phyloP scores from a whole-genome alignment of 163 green algal genomes.

The Chloromonas sp. region DNA sequence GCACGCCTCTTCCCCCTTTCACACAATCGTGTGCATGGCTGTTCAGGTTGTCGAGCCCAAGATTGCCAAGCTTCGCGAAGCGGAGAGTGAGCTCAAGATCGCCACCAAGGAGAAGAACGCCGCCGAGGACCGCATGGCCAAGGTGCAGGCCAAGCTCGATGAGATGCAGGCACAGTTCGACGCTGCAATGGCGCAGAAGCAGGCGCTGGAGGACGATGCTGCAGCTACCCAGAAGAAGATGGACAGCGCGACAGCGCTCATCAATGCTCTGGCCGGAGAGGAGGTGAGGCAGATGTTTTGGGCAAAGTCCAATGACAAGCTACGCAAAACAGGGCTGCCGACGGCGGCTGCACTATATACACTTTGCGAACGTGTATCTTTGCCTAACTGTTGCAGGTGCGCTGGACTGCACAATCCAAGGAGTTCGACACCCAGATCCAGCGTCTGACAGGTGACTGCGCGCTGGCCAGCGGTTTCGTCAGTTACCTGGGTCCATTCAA shows the following conservation, averaged over 20 bases:
- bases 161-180: slow-evolving; percentile 91
- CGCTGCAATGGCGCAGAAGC: slow-evolving; percentile 85
- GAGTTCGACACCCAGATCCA: slow-evolving; percentile 80
- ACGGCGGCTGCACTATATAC: too few species aligned
- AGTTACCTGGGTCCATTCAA: slow-evolving; percentile 93
- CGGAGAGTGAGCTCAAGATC: slow-evolving; percentile 84
- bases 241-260: slow-evolving; percentile 83
- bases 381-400: background rate
- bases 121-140: slow-evolving; percentile 81
- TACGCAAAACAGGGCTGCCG: too few species aligned
- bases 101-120: slow-evolving; percentile 77
- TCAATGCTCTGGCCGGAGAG: slow-evolving; percentile 83
- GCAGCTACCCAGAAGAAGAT: slow-evolving; percentile 81
- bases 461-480: slow-evolving; percentile 78
- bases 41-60: slow-evolving; percentile 80
- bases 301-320: too few species aligned
- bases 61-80: slow-evolving; percentile 74
- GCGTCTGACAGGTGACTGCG: slow-evolving; percentile 86
- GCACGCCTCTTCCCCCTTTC: slow-evolving; percentile 24
- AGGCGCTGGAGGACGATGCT: slow-evolving; percentile 82
- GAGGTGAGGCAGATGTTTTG: slow-evolving; percentile 37
- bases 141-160: slow-evolving; percentile 85
- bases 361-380: too few species aligned
- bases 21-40: too few species aligned
- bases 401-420: slow-evolving; percentile 82